These are phyloP conservation scores for Jamesozyma rosinii DNA, from an alignment of 805 yeast species.

Conservation along the genomic window DNA sequence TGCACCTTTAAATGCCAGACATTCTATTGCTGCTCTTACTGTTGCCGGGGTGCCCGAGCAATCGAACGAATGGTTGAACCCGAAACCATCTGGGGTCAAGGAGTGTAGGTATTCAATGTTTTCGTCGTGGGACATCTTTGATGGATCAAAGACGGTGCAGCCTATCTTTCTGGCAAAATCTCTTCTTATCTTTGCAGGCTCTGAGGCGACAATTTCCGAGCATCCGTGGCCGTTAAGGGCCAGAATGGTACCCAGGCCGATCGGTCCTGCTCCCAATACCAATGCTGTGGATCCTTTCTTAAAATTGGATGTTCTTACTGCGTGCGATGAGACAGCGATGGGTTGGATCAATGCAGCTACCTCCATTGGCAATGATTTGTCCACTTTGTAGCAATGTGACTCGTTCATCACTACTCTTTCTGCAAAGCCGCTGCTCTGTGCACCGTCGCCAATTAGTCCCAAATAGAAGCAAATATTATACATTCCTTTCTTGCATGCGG, in stretches of 20 bases:
- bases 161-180: conserved; percentile 42
- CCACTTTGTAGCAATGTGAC: conserved; percentile 33
- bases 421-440: conserved; percentile 47
- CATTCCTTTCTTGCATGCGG: conserved; percentile 41
- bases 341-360: conserved; percentile 53
- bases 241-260: conserved; percentile 50
- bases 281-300: conserved; percentile 39
- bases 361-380: conserved; percentile 39
- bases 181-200: conserved; percentile 45
- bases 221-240: conserved; percentile 49
- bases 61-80: conserved; percentile 44
- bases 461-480: conserved; percentile 45
- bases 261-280: conserved; percentile 55
- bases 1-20: conserved; percentile 45
- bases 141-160: conserved; percentile 44
- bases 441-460: conserved; percentile 48
- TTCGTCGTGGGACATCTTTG: conserved; percentile 30
- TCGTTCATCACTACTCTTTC: conserved; percentile 39
- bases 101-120: conserved; percentile 32
- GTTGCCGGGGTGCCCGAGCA: conserved; percentile 47
- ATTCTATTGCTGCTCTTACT: conserved; percentile 41
- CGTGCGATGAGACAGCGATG: conserved; percentile 50
- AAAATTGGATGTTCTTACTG: conserved; percentile 40
- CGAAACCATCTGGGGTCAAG: conserved; percentile 37
- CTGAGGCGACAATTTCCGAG: conserved; percentile 42